Percentiles rank a stretch among this genome's conserved stretches.
Evolutionary conservation across 805 yeast genomes (phyloP).

Genomic region (Starmerella khaoyaiensis): DNA sequence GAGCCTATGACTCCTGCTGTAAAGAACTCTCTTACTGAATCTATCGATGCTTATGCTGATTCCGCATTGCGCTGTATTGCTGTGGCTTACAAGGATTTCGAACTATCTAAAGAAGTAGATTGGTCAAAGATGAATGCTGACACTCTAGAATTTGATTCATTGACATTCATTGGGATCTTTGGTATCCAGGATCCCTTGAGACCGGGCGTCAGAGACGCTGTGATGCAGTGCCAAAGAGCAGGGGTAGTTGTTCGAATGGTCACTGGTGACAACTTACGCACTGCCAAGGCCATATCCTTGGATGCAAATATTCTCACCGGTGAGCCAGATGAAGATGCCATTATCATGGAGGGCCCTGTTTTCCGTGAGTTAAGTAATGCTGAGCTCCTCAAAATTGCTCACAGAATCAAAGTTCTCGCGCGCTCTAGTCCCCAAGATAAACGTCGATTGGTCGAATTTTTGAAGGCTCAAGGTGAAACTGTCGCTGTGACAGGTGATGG

Average conservation of each 20-base stretch:
- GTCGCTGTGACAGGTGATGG: conserved; percentile 99
- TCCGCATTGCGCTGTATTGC: conserved; percentile 80
- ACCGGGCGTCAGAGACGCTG: conserved; percentile 81
- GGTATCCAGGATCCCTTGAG: conserved; percentile 95
- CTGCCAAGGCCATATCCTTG: conserved; percentile 83
- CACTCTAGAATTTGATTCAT: conserved; percentile 21
- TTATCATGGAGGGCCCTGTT: conserved; percentile 85
- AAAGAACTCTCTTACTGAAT: conserved; percentile 25
- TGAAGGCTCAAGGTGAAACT: conserved; percentile 72
- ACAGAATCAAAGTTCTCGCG: conserved; percentile 71
- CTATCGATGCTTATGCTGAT: conserved; percentile 50
- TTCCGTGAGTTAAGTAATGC: conserved; percentile 54
- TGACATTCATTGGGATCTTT: conserved; percentile 58
- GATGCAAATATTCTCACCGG: conserved; percentile 56
- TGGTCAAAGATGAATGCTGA: conserved; percentile 16
- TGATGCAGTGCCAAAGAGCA: conserved; percentile 69
- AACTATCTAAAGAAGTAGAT: conserved; percentile 6
- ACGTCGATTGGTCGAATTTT: conserved; percentile 66
- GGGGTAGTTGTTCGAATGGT: conserved; percentile 97
- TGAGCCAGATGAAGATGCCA: conserved; percentile 40
- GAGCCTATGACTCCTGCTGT: neutral
- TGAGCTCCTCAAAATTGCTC: conserved; percentile 51
- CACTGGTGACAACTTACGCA: conserved; percentile 86
- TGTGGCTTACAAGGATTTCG: conserved; percentile 64
- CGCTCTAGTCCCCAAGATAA: conserved; percentile 96